Conservation (phyloP, 495 filamentous ascomycete species). For the Amorphotheca resinae region DNA sequence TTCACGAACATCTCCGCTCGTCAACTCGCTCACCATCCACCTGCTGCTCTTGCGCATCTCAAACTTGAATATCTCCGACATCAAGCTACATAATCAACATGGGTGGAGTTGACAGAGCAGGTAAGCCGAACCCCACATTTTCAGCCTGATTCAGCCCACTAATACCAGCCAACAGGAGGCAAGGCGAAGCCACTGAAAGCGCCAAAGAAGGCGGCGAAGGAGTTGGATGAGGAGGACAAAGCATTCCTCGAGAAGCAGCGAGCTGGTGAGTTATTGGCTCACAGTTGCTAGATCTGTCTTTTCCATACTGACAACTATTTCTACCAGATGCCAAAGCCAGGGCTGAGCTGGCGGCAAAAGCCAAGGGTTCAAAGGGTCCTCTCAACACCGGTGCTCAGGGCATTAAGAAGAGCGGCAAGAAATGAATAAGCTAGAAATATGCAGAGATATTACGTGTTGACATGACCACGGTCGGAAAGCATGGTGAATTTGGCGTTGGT, state of each 20-base stretch:
- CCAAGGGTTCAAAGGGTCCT: conserved; percentile 40
- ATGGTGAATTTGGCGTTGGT: conserved; percentile 13
- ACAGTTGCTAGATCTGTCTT: not conserved
- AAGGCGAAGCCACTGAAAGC: conserved; percentile 77
- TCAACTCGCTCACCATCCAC: not conserved
- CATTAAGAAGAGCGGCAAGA: conserved; percentile 89
- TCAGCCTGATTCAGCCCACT: conserved; percentile 3
- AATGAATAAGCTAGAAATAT: conserved; percentile 29
- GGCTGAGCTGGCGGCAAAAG: conserved; percentile 58
- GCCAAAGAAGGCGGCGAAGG: conserved; percentile 65
- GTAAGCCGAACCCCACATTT: conserved; percentile 11
- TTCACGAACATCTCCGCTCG: conserved; percentile 1
- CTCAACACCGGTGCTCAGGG: conserved; percentile 66
- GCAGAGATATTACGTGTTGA: not conserved
- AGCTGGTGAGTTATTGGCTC: conserved; percentile 40
- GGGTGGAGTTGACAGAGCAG: conserved; percentile 28
- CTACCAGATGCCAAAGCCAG: conserved; percentile 60
- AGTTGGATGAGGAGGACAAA: conserved; percentile 60
- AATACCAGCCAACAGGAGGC: conserved; percentile 42
- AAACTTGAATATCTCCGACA: not conserved
- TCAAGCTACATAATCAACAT: conserved; percentile 15
- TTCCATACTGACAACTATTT: not conserved
- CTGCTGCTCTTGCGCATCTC: not conserved
- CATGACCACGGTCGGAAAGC: conserved; percentile 1
- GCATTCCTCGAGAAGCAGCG: conserved; percentile 64